Evolutionary conservation across 139 green algal genomes (phyloP).

Genomic region (Chlamydomonas applanata): DNA sequence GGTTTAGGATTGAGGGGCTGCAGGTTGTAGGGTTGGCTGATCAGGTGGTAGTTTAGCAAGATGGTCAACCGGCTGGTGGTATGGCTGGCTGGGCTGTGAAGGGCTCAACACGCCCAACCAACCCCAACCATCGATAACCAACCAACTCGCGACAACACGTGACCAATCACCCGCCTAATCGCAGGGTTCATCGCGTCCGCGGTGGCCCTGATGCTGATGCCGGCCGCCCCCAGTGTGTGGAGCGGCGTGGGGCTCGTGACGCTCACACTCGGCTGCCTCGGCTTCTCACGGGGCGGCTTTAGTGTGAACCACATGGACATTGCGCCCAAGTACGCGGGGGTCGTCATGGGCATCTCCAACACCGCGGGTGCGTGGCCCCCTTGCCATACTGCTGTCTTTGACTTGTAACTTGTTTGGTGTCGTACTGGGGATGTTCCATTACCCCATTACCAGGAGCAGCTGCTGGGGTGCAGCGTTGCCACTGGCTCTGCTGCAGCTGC

Average conservation of each 20-base stretch:
- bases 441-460: background rate
- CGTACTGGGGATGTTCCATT: no score
- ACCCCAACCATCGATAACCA: no score
- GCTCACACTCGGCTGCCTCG: constrained; percentile 53
- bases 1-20: no score
- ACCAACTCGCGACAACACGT: no score
- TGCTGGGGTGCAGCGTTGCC: background rate
- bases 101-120: no score
- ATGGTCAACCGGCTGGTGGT: no score
- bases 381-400: no score
- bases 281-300: constrained; percentile 81
- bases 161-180: no score
- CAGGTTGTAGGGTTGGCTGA: no score
- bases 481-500: background rate
- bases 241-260: constrained; percentile 47
- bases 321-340: constrained; percentile 87
- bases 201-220: constrained; percentile 73
- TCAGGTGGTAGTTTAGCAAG: no score
- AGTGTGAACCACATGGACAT: constrained; percentile 98
- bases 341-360: constrained; percentile 94
- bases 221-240: constrained; percentile 21
- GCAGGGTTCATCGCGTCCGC: constrained; percentile 61
- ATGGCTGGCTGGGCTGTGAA: no score
- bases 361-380: constrained; percentile 56
- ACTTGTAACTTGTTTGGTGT: no score